Base-by-base conservation (phyloP, 495 filamentous ascomycete species). In the Rhizodiscina lignyota region DNA sequence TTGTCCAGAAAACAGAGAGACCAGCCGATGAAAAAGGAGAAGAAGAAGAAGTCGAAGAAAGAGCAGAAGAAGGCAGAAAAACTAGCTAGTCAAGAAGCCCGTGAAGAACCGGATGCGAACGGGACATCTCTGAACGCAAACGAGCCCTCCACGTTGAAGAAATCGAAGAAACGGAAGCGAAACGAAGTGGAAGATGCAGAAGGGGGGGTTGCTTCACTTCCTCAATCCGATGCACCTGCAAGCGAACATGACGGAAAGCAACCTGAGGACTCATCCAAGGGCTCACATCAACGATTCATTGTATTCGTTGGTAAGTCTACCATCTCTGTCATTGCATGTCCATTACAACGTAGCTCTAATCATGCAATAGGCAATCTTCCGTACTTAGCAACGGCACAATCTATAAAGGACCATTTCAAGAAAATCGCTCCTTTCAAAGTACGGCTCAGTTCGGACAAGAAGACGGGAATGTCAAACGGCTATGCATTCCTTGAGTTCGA, bases 401-500 rank as follows among this genome's bases (percentile, higher is more conserved):
- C 72, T 11, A 56, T 96, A 20, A 55, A 51, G 18, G 61, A 66
- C 38, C 86, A 97, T 59, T 94, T 97, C 49, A 63, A 70, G 19
- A 67, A 77, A 37, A 68, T 92, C 36, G 54, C 70, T 11, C 85
- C 89, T 2, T 66, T 61, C 13, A 68, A 67, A 8, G 65, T 94
- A 35, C 82, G 89, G 1, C 70, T 83, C 20, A 69, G 79, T 18
- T 84, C 79, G 12, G 60, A 83, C 48, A 77, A 77, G 44, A 64
- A 70, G 28, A 66, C 76, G 34, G 58, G 53, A 19, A 79, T 78
- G 42, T 81, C 74, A 40, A 84, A 83, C 45, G 89, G 89, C 21
- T 80, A 78, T 42, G 89, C 83, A 3, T 97, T 97, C 56, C 63
- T 97, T 40, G 89, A 97, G 58, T 96, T 97, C 45, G 78, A 74